Conservation (phyloP, 495 filamentous ascomycete genomes). For the Articulospora tetracladia region DNA sequence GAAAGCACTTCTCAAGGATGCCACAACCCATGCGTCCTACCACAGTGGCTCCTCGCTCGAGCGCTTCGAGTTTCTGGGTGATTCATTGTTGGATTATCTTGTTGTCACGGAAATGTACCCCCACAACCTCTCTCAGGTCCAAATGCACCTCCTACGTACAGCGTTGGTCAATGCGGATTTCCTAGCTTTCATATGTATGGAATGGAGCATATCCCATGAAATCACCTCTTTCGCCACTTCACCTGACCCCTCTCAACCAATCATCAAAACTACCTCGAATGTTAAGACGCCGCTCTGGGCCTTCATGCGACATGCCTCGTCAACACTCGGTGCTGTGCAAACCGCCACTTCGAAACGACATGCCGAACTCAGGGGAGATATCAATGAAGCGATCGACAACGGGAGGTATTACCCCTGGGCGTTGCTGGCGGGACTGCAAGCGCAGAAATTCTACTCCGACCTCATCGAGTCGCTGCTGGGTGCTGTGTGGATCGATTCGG, state of each 20-base stretch:
- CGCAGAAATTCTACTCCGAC: slow-evolving; percentile 84
- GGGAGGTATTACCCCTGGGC: slow-evolving; percentile 70
- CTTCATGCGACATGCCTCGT: slow-evolving; percentile 59
- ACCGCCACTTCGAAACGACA: slow-evolving; percentile 44
- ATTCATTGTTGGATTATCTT: slow-evolving; percentile 79
- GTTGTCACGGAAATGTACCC: slow-evolving; percentile 54
- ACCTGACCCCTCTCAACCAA: slow-evolving; percentile 10
- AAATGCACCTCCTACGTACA: slow-evolving; percentile 73
- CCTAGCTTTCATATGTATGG: slow-evolving; percentile 80
- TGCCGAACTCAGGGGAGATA: slow-evolving; percentile 38
- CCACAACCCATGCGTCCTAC: slow-evolving; percentile 80
- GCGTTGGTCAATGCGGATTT: slow-evolving; percentile 81
- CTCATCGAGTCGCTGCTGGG: slow-evolving; percentile 78
- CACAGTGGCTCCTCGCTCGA: slow-evolving; percentile 63
- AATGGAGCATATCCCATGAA: slow-evolving; percentile 36
- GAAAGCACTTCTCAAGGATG: slow-evolving; percentile 70
- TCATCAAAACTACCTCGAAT: slow-evolving; percentile 15
- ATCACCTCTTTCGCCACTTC: slow-evolving; percentile 15
- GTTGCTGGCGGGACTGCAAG: slow-evolving; percentile 56
- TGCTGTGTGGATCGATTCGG: slow-evolving; percentile 82
- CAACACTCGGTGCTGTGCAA: slow-evolving; percentile 39
- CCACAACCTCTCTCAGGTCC: slow-evolving; percentile 41
- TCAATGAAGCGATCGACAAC: slow-evolving; percentile 44
- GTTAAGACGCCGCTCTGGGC: slow-evolving; percentile 54
- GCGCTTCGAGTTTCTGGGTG: slow-evolving; percentile 87